These are phyloP conservation scores for Acrocalymma vagum DNA, from an alignment of 2,329 filamentous ascomycete species.

Conservation along the genomic window DNA sequence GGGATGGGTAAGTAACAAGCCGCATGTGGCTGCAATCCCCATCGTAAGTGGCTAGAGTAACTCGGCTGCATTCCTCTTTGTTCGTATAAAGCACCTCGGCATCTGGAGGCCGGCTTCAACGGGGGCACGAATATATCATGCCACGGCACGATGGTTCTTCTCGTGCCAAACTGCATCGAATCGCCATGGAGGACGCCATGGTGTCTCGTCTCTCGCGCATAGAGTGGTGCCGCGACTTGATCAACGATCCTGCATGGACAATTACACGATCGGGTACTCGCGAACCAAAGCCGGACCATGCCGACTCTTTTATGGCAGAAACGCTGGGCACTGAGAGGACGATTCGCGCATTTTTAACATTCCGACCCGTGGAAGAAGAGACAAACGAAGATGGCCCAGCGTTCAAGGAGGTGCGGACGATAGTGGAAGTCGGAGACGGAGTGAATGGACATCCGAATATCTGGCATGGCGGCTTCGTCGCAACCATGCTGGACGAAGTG, in stretches of 20 bases:
- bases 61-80: no score
- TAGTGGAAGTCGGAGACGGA: slow-evolving; percentile 58
- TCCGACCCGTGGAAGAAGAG: slow-evolving; percentile 25
- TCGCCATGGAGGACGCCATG: slow-evolving; percentile 29
- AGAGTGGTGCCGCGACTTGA: slow-evolving; percentile 59
- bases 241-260: slow-evolving; percentile 52
- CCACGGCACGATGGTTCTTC: no score
- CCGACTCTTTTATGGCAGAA: slow-evolving; percentile 63
- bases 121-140: no score
- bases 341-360: slow-evolving; percentile 48
- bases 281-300: slow-evolving; percentile 40
- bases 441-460: slow-evolving; percentile 64
- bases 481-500: slow-evolving; percentile 66
- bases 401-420: slow-evolving; percentile 47
- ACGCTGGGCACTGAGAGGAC: slow-evolving; percentile 62
- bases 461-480: slow-evolving; percentile 67
- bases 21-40: no score
- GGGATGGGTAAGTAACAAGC: no score
- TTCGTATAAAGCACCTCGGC: no score
- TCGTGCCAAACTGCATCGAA: no score
- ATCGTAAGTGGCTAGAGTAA: no score
- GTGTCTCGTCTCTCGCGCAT: slow-evolving; percentile 42
- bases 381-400: slow-evolving; percentile 17
- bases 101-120: no score
- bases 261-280: slow-evolving; percentile 47